phyloP scores from a whole-genome alignment of 2,329 filamentous ascomycete genomes.

The Plenodomus tracheiphilus region DNA sequence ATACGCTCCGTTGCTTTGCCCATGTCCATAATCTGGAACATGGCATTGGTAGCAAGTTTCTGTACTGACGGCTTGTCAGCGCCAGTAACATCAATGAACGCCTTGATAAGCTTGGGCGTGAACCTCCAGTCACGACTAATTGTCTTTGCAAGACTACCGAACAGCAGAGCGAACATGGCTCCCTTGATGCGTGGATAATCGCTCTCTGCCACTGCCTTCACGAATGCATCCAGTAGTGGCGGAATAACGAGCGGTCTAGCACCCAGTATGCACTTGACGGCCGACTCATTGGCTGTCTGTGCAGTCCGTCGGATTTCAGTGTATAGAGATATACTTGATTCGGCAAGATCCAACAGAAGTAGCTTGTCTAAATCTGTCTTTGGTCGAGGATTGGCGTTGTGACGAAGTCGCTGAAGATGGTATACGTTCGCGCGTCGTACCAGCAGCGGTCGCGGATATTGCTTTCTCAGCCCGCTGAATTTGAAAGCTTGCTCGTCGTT shows the following conservation, averaged over 20 bases:
- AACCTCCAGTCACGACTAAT: conserved; percentile 92
- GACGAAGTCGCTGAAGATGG: conserved; percentile 88
- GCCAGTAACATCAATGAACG: conserved; percentile 86
- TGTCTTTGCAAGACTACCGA: conserved; percentile 85
- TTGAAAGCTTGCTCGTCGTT: conserved; percentile 92
- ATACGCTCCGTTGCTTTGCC: conserved; percentile 85
- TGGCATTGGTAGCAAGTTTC: conserved; percentile 76
- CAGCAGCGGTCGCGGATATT: conserved; percentile 89
- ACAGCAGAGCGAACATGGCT: conserved; percentile 85
- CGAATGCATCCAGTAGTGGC: conserved; percentile 76
- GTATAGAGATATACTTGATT: conserved; percentile 88
- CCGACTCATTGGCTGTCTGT: conserved; percentile 89
- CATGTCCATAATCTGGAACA: conserved; percentile 89
- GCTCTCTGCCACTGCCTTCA: conserved; percentile 74
- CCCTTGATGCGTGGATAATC: conserved; percentile 95
- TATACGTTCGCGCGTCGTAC: conserved; percentile 93
- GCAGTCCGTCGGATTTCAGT: conserved; percentile 95
- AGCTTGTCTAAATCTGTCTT: conserved; percentile 89
- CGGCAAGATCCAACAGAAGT: conserved; percentile 81
- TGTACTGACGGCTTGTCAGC: conserved; percentile 96
- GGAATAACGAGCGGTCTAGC: conserved; percentile 88
- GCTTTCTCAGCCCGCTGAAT: conserved; percentile 87
- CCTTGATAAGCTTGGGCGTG: conserved; percentile 82
- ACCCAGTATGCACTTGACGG: conserved; percentile 86
- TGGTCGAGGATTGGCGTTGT: conserved; percentile 85